These are phyloP conservation scores for Flaveria brownii DNA, from an alignment of 129 eudicot genomes.

Conservation along the genomic window DNA sequence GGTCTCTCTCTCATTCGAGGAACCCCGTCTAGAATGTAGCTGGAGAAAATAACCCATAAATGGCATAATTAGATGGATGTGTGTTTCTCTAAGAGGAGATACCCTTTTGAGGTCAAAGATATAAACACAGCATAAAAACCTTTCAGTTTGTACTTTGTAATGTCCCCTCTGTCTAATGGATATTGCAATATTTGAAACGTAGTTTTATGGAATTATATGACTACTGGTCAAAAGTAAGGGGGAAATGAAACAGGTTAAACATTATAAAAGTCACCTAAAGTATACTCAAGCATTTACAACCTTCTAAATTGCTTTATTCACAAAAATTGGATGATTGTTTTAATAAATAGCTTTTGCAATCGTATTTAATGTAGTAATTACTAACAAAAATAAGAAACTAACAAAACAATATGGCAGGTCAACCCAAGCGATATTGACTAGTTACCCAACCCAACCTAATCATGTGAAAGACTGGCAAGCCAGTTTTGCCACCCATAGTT, in stretches of 20 bases:
- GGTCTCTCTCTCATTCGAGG: slow-evolving; percentile 99
- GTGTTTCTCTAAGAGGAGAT: not conserved
- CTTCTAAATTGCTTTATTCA: not conserved
- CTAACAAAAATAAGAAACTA: not conserved
- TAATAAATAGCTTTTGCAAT: not conserved
- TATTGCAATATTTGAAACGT: not conserved
- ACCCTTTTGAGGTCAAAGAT: not conserved
- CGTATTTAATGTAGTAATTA: not conserved
- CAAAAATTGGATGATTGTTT: not conserved
- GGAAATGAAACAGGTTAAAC: not conserved
- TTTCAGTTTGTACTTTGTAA: not conserved
- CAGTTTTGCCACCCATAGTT: not conserved
- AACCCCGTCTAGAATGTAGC: slow-evolving; percentile 94
- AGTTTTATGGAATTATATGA: not conserved
- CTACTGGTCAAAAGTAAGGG: not conserved
- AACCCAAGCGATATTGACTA: not conserved
- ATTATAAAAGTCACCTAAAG: not conserved
- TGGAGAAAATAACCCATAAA: slow-evolving; percentile 33
- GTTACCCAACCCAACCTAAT: slow-evolving; percentile 1
- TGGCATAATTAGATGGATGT: not conserved
- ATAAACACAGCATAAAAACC: not conserved
- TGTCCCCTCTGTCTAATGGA: slow-evolving; percentile 2
- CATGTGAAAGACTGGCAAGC: not conserved
- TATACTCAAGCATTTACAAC: not conserved
- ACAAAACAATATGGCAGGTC: not conserved